phyloP scores from a whole-genome alignment of 306 rosid species.

The Alnus rubra region DNA sequence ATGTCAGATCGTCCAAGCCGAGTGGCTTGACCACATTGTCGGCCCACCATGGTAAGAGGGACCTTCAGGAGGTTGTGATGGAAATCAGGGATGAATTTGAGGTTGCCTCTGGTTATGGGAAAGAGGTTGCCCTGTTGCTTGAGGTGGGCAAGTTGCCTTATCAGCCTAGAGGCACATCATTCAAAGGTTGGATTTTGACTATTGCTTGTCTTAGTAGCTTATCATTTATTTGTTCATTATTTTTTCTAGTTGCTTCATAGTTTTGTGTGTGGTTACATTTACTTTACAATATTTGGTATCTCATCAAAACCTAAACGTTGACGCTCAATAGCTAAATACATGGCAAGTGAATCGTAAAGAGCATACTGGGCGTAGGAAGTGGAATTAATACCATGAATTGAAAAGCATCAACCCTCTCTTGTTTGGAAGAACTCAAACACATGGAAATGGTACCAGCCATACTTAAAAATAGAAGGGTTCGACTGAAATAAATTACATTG shows the following conservation, averaged over 20 bases:
- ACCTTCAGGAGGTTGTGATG: conserved; percentile 77
- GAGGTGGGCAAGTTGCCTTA: conserved; percentile 90
- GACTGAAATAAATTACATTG: background rate
- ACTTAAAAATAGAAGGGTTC: conserved; percentile 14
- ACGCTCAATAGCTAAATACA: conserved; percentile 17
- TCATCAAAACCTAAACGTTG: background rate
- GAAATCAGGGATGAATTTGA: conserved; percentile 88
- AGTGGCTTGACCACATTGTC: conserved; percentile 80
- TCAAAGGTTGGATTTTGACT: conserved; percentile 58
- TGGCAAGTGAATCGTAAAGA: conserved; percentile 9
- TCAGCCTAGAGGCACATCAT: conserved; percentile 52
- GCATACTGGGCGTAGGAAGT: background rate
- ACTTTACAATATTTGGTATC: background rate
- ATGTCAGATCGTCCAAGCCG: conserved; percentile 72
- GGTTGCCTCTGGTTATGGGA: conserved; percentile 73
- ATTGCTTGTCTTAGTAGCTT: conserved; percentile 1
- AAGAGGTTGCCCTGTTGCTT: conserved; percentile 85
- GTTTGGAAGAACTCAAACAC: background rate
- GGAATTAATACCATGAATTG: conserved; percentile 5
- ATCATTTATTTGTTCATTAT: background rate
- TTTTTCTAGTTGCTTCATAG: background rate
- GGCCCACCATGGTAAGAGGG: conserved; percentile 68
- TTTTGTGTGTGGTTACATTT: background rate
- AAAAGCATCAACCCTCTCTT: conserved; percentile 13
- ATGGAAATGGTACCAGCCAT: background rate